These are phyloP conservation scores for Whalleya microplaca DNA, from an alignment of 2,329 filamentous ascomycete species.

Conservation along the genomic window DNA sequence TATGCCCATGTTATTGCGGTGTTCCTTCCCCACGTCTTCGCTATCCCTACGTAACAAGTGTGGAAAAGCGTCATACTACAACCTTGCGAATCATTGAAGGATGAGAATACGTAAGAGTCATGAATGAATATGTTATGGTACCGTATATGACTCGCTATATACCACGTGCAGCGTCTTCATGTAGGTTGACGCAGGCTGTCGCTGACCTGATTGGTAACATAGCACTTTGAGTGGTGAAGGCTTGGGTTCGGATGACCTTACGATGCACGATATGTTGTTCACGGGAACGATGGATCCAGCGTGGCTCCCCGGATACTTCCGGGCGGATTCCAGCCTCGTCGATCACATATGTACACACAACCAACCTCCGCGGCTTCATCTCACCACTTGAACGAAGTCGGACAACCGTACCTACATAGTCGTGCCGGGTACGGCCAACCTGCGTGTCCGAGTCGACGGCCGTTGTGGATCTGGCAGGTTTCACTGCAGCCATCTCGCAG, in stretches of 20 bases:
- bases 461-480: neutral
- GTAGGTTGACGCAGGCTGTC: neutral
- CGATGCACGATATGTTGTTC: neutral
- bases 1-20: neutral
- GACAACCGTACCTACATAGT: neutral
- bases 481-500: slow-evolving; percentile 7
- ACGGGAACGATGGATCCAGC: neutral
- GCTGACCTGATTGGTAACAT: neutral
- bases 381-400: neutral
- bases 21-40: neutral
- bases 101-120: too few relatives aligned
- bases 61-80: neutral
- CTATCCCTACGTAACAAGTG: neutral
- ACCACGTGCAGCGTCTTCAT: too few relatives aligned
- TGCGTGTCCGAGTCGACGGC: slow-evolving; percentile 10
- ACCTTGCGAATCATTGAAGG: too few relatives aligned
- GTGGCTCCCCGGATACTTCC: neutral
- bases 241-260: neutral
- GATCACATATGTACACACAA: neutral
- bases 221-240: neutral
- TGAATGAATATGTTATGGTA: too few relatives aligned
- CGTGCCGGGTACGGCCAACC: slow-evolving; percentile 6
- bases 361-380: neutral
- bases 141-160: too few relatives aligned
- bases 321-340: neutral